These are phyloP conservation scores for Fusarium metavorans DNA, from an alignment of 2,329 filamentous ascomycete genomes.

Conservation along the genomic window DNA sequence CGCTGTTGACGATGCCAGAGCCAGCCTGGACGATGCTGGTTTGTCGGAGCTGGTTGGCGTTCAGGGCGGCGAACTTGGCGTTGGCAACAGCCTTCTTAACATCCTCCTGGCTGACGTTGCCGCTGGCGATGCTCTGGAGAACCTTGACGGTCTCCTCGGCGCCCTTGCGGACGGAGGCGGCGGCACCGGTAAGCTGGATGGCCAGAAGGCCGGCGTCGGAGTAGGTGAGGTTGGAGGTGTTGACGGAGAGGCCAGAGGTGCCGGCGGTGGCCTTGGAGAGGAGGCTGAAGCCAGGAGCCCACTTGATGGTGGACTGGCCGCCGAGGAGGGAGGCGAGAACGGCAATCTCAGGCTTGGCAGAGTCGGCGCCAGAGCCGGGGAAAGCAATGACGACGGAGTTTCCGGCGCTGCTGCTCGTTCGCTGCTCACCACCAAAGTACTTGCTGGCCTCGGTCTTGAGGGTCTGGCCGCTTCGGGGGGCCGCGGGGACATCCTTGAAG, in stretches of 20 bases:
- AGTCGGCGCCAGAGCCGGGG: constrained; percentile 84
- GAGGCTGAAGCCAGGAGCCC: constrained; percentile 92
- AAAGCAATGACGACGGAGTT: constrained; percentile 93
- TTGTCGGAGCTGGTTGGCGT: constrained; percentile 81
- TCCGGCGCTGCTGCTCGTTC: constrained; percentile 79
- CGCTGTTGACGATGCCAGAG: constrained; percentile 82
- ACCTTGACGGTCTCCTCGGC: constrained; percentile 83
- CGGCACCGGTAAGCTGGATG: constrained; percentile 82
- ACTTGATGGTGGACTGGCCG: constrained; percentile 93
- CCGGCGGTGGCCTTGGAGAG: constrained; percentile 82
- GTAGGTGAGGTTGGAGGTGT: constrained; percentile 85
- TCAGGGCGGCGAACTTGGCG: constrained; percentile 92
- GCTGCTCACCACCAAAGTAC: constrained; percentile 96
- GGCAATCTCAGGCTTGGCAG: constrained; percentile 89
- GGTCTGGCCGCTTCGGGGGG: constrained; percentile 62
- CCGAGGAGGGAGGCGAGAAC: constrained; percentile 92
- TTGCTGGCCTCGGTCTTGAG: constrained; percentile 76
- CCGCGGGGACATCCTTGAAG: constrained; percentile 78
- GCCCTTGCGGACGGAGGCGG: constrained; percentile 77
- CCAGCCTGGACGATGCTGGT: constrained; percentile 86
- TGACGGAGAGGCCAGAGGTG: constrained; percentile 74
- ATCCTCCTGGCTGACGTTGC: constrained; percentile 83
- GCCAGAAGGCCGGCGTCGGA: constrained; percentile 93
- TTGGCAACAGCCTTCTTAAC: constrained; percentile 91
- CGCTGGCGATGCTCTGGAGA: constrained; percentile 83